phyloP scores from a whole-genome alignment of 148 eudicot genomes.

The Diospyros lotus region DNA sequence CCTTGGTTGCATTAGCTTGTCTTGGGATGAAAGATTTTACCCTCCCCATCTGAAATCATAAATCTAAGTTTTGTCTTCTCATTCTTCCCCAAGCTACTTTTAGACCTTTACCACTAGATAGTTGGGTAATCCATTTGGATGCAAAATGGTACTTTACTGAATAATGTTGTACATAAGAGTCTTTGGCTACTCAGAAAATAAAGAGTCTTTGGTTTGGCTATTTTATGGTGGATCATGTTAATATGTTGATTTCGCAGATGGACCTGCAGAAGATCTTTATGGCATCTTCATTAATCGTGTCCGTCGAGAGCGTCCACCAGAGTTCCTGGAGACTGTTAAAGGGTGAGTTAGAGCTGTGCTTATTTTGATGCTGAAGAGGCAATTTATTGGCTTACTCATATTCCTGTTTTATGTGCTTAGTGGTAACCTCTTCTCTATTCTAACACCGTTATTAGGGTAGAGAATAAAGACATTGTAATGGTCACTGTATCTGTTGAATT shows the following conservation, averaged over 20 bases:
- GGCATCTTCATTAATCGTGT: slow-evolving; percentile 96
- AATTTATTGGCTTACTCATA: background rate
- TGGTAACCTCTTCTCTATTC: too few species aligned
- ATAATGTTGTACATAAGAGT: background rate
- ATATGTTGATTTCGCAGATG: slow-evolving; percentile 49
- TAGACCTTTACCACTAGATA: background rate
- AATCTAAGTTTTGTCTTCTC: background rate
- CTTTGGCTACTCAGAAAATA: background rate
- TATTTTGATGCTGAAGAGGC: slow-evolving; percentile 1
- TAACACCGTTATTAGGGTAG: too few species aligned
- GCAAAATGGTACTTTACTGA: background rate
- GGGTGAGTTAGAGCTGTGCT: slow-evolving; percentile 53
- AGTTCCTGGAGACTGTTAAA: slow-evolving; percentile 70
- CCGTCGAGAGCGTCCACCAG: slow-evolving; percentile 87
- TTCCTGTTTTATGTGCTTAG: background rate
- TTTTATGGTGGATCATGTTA: too few species aligned
- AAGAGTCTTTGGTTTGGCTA: background rate
- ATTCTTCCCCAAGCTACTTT: background rate
- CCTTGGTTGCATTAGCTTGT: too few species aligned
- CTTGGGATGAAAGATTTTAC: too few species aligned
- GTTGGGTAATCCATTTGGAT: background rate
- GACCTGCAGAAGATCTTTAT: slow-evolving; percentile 97
- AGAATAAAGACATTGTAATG: too few species aligned
- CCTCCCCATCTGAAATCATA: background rate
- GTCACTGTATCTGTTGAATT: background rate